phyloP scores from a whole-genome alignment of 78 protist genomes.

The Paulinella micropora region DNA sequence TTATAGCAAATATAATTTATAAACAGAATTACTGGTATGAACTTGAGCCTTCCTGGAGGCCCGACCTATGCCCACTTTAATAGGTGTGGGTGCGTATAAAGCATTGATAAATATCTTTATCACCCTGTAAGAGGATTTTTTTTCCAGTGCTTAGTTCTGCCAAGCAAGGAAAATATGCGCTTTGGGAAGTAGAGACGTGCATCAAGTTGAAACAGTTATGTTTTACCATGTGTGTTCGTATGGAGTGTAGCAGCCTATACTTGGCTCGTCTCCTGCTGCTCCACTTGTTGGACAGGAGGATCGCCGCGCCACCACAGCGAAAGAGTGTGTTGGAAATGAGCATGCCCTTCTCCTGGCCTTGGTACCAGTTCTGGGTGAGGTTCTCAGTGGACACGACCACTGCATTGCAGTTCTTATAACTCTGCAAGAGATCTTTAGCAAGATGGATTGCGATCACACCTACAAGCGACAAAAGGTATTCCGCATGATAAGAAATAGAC shows the following conservation, averaged over 20 bases:
- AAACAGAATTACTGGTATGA: too few relatives aligned
- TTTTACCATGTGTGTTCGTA: conserved; percentile 24
- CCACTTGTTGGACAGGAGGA: conserved; percentile 54
- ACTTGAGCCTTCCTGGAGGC: too few relatives aligned
- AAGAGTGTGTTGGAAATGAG: conserved; percentile 58
- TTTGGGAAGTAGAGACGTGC: too few relatives aligned
- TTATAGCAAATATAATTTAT: too few relatives aligned
- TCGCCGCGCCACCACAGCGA: conserved; percentile 77
- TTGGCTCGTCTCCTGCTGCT: conserved; percentile 43
- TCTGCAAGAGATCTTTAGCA: background rate
- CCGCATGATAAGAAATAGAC: too few relatives aligned
- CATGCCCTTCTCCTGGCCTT: conserved; percentile 48
- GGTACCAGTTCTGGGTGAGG: conserved; percentile 75
- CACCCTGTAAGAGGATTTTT: conserved; percentile 8
- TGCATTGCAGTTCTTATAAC: conserved; percentile 55
- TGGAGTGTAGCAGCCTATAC: conserved; percentile 25
- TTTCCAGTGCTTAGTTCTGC: background rate
- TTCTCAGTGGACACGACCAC: conserved; percentile 65
- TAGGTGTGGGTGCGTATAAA: too few relatives aligned
- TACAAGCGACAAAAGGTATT: too few relatives aligned
- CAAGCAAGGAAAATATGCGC: background rate
- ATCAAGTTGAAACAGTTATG: too few relatives aligned
- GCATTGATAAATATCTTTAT: too few relatives aligned
- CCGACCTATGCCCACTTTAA: too few relatives aligned
- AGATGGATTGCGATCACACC: background rate